phyloP scores from a whole-genome alignment of 495 filamentous ascomycete genomes.

The Bacidia rubella region DNA sequence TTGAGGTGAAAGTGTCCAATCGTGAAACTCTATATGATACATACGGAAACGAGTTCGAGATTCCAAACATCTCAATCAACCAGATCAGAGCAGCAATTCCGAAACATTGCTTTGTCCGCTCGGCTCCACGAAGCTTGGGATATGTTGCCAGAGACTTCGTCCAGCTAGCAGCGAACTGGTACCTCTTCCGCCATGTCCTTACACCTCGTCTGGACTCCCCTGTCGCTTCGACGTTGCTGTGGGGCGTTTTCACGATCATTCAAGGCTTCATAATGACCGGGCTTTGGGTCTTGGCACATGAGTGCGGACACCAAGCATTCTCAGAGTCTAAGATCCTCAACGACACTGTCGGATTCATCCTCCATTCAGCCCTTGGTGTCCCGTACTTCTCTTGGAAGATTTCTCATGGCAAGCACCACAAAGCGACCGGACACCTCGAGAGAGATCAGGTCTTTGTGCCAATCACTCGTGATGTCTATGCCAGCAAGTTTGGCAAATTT shows the following conservation, averaged over 20 bases:
- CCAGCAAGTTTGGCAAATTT: slow-evolving; percentile 51
- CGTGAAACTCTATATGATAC: slow-evolving; percentile 48
- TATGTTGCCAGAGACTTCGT: slow-evolving; percentile 52
- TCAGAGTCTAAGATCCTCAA: slow-evolving; percentile 67
- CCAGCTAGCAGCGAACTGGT: slow-evolving; percentile 43
- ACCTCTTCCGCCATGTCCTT: slow-evolving; percentile 50
- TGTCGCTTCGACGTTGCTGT: slow-evolving; percentile 34
- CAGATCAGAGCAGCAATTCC: slow-evolving; percentile 51
- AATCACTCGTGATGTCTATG: slow-evolving; percentile 64
- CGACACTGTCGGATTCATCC: slow-evolving; percentile 73
- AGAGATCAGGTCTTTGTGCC: slow-evolving; percentile 97
- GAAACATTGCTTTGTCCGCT: slow-evolving; percentile 52
- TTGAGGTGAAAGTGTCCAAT: slow-evolving; percentile 7
- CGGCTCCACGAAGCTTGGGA: slow-evolving; percentile 41
- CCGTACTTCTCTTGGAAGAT: slow-evolving; percentile 93
- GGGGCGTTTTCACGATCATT: slow-evolving; percentile 49
- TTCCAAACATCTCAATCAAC: slow-evolving; percentile 61
- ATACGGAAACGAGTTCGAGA: slow-evolving; percentile 55
- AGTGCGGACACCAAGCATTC: slow-evolving; percentile 70
- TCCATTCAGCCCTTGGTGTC: slow-evolving; percentile 69
- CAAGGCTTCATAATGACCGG: slow-evolving; percentile 56
- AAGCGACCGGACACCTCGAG: slow-evolving; percentile 88
- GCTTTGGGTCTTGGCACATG: slow-evolving; percentile 59
- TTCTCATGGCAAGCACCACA: slow-evolving; percentile 87
- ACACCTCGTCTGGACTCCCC: slow-evolving; percentile 46